These are phyloP conservation scores for Teunomyces tritomae DNA, from an alignment of 805 yeast species.

Conservation along the genomic window DNA sequence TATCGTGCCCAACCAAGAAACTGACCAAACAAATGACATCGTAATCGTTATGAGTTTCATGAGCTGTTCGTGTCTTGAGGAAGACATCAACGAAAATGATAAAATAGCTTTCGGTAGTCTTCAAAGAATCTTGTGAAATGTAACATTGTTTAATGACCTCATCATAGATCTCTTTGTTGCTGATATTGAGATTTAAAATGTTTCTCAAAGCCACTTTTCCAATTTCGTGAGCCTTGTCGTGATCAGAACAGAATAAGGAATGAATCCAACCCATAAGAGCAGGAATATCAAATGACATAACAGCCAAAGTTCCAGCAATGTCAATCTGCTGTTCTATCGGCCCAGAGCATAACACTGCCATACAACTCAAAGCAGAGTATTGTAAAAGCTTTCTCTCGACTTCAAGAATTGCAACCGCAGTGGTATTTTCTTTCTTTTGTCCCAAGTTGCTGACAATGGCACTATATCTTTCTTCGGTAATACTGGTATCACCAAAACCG, in stretches of 20 bases:
- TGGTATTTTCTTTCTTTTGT: constrained; percentile 37
- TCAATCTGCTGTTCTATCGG: constrained; percentile 52
- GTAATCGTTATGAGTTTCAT: constrained; percentile 42
- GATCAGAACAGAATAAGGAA: constrained; percentile 58
- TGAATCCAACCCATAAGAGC: constrained; percentile 80
- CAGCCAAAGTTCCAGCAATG: constrained; percentile 46
- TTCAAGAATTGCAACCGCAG: constrained; percentile 74
- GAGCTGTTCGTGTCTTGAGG: constrained; percentile 46
- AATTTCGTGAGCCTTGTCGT: constrained; percentile 53
- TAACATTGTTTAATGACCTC: constrained; percentile 76
- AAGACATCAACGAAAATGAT: constrained; percentile 66
- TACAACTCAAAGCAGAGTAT: constrained; percentile 70
- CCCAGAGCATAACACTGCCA: constrained; percentile 82
- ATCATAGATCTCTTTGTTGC: constrained; percentile 47
- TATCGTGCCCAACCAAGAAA: constrained; percentile 76
- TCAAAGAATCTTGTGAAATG: constrained; percentile 46
- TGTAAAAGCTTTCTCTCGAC: constrained; percentile 72
- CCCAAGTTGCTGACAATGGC: constrained; percentile 48
- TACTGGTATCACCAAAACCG: constrained; percentile 71
- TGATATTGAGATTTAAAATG: constrained; percentile 59
- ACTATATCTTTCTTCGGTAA: constrained; percentile 66
- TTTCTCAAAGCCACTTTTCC: constrained; percentile 74
- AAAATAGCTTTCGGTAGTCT: constrained; percentile 67
- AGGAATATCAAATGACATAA: constrained; percentile 67
- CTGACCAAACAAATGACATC: constrained; percentile 73